Conservation (phyloP, 2,329 filamentous ascomycete species). For the Fusarium tupiense region DNA sequence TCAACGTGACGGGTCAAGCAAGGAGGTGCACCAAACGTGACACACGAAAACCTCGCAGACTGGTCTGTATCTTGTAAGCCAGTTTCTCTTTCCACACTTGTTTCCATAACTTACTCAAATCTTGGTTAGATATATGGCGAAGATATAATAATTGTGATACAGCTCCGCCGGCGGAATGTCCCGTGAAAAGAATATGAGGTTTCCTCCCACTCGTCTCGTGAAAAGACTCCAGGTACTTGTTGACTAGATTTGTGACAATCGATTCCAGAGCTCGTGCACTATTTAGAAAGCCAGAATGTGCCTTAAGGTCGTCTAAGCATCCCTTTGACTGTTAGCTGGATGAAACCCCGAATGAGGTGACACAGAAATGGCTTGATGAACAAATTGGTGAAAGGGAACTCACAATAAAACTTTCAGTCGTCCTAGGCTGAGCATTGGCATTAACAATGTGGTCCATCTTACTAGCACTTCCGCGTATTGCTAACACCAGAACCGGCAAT, state of each 20-base stretch:
- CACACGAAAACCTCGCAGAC: slow-evolving; percentile 27
- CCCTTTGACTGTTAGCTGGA: background rate
- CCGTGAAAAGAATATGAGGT: slow-evolving; percentile 35
- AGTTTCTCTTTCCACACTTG: too few species aligned
- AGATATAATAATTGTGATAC: slow-evolving; percentile 36
- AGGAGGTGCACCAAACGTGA: slow-evolving; percentile 38
- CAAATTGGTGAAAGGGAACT: background rate
- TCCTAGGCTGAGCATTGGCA: slow-evolving; percentile 18
- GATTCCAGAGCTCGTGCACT: slow-evolving; percentile 23
- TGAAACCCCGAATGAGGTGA: background rate
- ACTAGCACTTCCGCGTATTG: slow-evolving; percentile 34
- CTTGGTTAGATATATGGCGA: slow-evolving; percentile 11
- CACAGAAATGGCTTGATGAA: background rate
- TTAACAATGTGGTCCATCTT: slow-evolving; percentile 41
- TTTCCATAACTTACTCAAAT: slow-evolving; percentile 4
- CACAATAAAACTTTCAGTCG: slow-evolving; percentile 27
- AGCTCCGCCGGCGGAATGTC: slow-evolving; percentile 41
- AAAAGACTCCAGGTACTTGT: background rate
- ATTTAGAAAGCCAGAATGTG: slow-evolving; percentile 35
- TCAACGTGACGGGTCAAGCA: slow-evolving; percentile 22
- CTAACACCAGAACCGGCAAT: slow-evolving; percentile 30
- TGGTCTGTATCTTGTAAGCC: slow-evolving; percentile 8
- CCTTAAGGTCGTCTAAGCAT: background rate
- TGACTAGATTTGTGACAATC: slow-evolving; percentile 8
- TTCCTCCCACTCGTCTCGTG: background rate